These are phyloP conservation scores for Mycosphaerella arachidis DNA, from an alignment of 2,329 filamentous ascomycete species.

Conservation along the genomic window DNA sequence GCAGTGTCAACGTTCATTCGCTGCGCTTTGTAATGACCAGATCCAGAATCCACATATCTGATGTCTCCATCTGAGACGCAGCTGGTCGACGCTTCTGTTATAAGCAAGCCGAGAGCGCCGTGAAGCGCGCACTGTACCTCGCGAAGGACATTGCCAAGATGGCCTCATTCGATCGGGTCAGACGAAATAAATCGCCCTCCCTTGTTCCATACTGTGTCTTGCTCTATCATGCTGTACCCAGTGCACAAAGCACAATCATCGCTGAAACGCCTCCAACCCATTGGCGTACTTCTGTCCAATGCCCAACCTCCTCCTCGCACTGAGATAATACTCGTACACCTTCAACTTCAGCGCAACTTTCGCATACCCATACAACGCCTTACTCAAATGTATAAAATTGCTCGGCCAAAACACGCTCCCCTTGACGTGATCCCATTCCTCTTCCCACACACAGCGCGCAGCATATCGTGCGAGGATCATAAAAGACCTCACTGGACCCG, in stretches of 20 bases:
- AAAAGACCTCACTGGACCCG: conserved; percentile 59
- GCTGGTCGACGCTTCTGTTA: too few species aligned
- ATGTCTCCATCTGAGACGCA: too few species aligned
- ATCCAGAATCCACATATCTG: too few species aligned
- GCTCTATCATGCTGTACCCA: background rate
- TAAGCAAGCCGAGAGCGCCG: too few species aligned
- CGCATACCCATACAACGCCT: conserved; percentile 51
- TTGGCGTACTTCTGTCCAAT: conserved; percentile 7
- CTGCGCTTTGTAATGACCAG: too few species aligned
- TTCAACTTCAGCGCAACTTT: conserved; percentile 55
- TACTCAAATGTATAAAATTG: conserved; percentile 49
- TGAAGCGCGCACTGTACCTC: too few species aligned
- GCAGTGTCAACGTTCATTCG: too few species aligned
- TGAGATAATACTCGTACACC: conserved; percentile 55
- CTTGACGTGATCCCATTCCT: conserved; percentile 51
- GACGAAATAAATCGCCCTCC: background rate
- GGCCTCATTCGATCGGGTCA: too few species aligned
- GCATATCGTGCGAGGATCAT: conserved; percentile 62
- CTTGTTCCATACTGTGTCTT: background rate
- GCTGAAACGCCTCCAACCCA: background rate
- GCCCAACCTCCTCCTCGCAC: conserved; percentile 36
- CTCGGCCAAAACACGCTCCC: conserved; percentile 50
- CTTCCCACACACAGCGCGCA: conserved; percentile 58
- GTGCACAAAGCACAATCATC: background rate
- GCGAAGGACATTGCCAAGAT: too few species aligned